These are phyloP conservation scores for Trifolium repens DNA, from an alignment of 306 rosid species.

Conservation along the genomic window DNA sequence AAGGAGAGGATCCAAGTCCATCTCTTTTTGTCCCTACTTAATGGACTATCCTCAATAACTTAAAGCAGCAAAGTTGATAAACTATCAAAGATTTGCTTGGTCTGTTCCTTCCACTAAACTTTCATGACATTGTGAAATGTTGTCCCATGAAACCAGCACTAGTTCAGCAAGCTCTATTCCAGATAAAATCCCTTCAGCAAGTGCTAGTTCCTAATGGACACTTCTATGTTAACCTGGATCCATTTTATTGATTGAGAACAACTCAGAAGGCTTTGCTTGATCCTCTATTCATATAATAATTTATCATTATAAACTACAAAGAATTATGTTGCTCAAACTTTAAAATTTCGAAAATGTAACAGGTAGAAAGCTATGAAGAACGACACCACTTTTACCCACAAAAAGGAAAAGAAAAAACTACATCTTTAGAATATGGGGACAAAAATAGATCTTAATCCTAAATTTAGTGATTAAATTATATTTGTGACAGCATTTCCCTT, in stretches of 20 bases:
- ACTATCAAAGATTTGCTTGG: not conserved
- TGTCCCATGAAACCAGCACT: not conserved
- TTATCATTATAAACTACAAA: not conserved
- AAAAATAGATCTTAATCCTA: constrained; percentile 10
- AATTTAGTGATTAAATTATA: not conserved
- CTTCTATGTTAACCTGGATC: not conserved
- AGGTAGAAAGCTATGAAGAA: not conserved
- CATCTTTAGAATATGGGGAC: not conserved
- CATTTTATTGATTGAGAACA: not conserved
- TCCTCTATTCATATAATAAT: not conserved
- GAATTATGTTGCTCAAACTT: not conserved
- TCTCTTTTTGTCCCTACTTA: not conserved
- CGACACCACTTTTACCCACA: not conserved
- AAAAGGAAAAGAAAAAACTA: not conserved
- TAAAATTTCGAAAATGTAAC: not conserved
- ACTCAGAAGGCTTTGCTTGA: not conserved
- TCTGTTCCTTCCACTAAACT: not conserved
- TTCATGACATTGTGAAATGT: not conserved
- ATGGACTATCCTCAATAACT: not conserved
- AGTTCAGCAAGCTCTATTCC: not conserved
- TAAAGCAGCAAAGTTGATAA: not conserved
- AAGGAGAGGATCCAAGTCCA: too few relatives aligned
- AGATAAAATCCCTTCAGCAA: not conserved
- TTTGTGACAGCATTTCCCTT: constrained; percentile 5
- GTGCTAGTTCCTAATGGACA: not conserved